Evolutionary conservation across 2,329 filamentous ascomycete species (phyloP).

Genomic region (Scopulariopsis brevicaulis): DNA sequence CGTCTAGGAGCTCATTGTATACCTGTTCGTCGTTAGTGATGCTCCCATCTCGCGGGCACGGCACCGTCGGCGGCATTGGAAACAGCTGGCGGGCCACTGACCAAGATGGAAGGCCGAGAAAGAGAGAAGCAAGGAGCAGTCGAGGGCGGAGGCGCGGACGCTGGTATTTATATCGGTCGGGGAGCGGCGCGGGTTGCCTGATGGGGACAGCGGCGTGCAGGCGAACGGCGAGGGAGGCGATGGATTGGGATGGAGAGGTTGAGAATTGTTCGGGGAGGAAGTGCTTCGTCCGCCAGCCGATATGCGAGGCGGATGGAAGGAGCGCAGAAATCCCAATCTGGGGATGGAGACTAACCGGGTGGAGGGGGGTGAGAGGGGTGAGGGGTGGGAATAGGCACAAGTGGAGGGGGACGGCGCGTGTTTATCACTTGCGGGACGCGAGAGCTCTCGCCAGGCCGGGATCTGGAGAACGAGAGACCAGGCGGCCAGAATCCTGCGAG

Average conservation of each 20-base stretch:
- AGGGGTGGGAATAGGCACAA: not conserved
- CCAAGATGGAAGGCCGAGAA: not conserved
- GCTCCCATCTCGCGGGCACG: not conserved
- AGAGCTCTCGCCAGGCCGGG: not conserved
- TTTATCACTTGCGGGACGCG: not conserved
- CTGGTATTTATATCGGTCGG: not conserved
- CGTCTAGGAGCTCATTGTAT: conserved; percentile 2
- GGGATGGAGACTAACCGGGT: not conserved
- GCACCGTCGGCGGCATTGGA: not conserved
- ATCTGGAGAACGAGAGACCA: not conserved
- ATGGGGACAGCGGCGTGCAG: not conserved
- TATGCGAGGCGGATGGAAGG: not conserved
- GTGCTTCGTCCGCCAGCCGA: conserved; percentile 2
- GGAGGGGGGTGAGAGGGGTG: not conserved
- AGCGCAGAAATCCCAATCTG: not conserved
- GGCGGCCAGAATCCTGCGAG: too few species aligned
- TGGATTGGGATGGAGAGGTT: not conserved
- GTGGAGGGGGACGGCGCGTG: not conserved
- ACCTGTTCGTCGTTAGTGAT: not conserved
- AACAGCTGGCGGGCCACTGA: conserved; percentile 1
- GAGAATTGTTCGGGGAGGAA: conserved; percentile 1
- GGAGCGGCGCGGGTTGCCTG: not conserved
- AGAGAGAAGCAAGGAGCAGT: not conserved
- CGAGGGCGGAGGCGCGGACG: not conserved
- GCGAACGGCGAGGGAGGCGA: not conserved